Evolutionary conservation across 2,329 filamentous ascomycete species (phyloP), one percentile per base, ranked within the genome.

Genomic region (Fusarium sarcochroum): DNA sequence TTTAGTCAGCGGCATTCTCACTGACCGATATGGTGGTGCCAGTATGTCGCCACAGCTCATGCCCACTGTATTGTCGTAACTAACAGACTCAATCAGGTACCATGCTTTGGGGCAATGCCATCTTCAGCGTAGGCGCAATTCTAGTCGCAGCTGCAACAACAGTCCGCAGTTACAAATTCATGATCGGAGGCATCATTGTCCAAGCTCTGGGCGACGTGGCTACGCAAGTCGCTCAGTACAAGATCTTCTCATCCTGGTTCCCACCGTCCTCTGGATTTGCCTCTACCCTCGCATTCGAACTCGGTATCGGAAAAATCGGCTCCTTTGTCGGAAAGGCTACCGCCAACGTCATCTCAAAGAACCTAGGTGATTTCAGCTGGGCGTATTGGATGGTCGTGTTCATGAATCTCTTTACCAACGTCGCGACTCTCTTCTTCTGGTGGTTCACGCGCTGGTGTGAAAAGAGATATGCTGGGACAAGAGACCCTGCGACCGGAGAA

Each of bases 171-270:
- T 90, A 85, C 76, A 82, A 83, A 18, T 86, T 90, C 73, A 89
- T 90, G 87, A 84, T 90, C 37, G 82, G 80, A 17, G 88, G 87
- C 2, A 77, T 83, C 35, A 78, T 90, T 2, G 76, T 90, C 14
- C 81, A 85, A 27, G 83, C 87, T 0, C 76, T 90, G 0, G 88
- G 88, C n/a, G 88, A 90, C 63, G 87, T 89, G 20, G 86, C 88
- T 0, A 90, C 88, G 0, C 87, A 90, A 68, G 82, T 89, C 30
- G 88, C 88, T 1, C 87, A 90, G 72, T 90, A 90, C 74, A 89
- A 89, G 63, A 84, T 90, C 63, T 90, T 90, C 69, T 88, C 86
- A 1, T 88, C 86, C 0, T 90, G 88, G 88, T 90, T 90, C 63
- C 81, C 87, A 0, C 88, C 88, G 0, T 87, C 82, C 9, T 83